Base-by-base conservation (phyloP, 192 early-diverging fungal genomes). In the Umbelopsis vinacea region DNA sequence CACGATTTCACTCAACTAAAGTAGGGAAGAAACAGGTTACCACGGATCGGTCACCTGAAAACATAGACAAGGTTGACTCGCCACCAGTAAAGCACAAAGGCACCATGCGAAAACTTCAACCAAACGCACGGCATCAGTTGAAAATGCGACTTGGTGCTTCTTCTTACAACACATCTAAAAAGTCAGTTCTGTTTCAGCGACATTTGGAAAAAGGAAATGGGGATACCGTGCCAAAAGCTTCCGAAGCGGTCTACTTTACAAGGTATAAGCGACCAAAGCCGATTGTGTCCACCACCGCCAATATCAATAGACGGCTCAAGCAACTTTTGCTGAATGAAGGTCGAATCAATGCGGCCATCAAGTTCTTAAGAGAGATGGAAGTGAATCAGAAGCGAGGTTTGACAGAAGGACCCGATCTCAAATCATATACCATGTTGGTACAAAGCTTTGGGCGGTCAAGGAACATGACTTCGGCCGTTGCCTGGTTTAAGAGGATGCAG, bases 401-500 rank as follows among this genome's bases (percentile, higher is more conserved):
- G 26, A 63, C 57, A 10, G 57, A 63, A 63, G 57, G 57, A 35
- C 74, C 75, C n/a, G 26, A 76, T 70, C 23, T 48, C 14, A 7
- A 52, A 0, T 37, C 69, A n/a, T 82, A 76, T 57, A 76, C 70
- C 4, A 70, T 70, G 47, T 69, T 82, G 17, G 79, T 82, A 22
- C 46, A 67, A 17, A 71, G 66, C 46, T 77, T 45, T 66, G 43
- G 63, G 37, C 71, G 66, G 37, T 43, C 53, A 50, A 46, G 45
- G 9, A 66, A 76, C n/a, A 79, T 82, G 72, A 24, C 52, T 14
- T 52, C 66, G 15, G 79, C 80, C 33, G 23, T 26, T 4, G 52
- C 73, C 50, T 81, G 72, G 74, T 71, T 73, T 19, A 29, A 71
- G 26, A 63, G 70, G 2, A 76, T 84, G 83, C 29, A 67, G 6